A percentile compares a stretch with the other conserved stretches of the same genome.
phyloP scores from a whole-genome alignment of 495 filamentous ascomycete species.

The Xylaria flabelliformis region DNA sequence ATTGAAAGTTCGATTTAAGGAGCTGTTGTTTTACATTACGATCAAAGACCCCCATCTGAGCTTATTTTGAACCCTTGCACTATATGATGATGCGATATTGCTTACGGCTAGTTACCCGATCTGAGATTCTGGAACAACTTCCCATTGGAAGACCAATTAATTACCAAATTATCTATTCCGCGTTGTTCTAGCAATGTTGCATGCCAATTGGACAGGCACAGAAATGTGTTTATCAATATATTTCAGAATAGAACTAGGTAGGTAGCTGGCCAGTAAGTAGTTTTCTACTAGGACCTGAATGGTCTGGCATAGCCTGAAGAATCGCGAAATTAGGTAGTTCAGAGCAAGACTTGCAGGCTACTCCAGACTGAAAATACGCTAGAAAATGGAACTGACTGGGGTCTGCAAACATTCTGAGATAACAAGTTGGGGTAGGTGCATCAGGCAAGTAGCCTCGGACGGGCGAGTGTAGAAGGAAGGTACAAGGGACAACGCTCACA shows the following conservation, averaged over 20 bases:
- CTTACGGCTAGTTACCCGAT: neutral
- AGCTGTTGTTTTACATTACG: neutral
- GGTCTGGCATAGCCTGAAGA: neutral
- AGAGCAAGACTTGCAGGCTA: neutral
- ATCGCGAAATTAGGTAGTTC: neutral
- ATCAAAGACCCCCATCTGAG: neutral
- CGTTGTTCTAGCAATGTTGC: neutral
- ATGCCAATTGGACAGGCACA: neutral
- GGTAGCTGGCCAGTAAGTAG: too few species aligned
- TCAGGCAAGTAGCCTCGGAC: neutral
- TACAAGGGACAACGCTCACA: neutral
- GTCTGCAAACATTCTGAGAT: too few species aligned
- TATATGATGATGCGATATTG: slow-evolving; percentile 1
- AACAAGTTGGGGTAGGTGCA: neutral
- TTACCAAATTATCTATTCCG: neutral
- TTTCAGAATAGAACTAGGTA: neutral
- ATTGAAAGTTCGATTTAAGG: neutral
- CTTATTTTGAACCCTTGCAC: slow-evolving; percentile 4
- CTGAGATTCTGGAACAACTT: neutral
- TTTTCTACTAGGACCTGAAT: neutral
- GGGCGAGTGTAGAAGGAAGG: neutral
- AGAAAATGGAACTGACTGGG: neutral
- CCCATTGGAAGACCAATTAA: neutral
- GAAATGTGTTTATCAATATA: neutral
- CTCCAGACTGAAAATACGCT: neutral